Conservation (phyloP, 495 filamentous ascomycete genomes). For the Gamarada debralockiae region DNA sequence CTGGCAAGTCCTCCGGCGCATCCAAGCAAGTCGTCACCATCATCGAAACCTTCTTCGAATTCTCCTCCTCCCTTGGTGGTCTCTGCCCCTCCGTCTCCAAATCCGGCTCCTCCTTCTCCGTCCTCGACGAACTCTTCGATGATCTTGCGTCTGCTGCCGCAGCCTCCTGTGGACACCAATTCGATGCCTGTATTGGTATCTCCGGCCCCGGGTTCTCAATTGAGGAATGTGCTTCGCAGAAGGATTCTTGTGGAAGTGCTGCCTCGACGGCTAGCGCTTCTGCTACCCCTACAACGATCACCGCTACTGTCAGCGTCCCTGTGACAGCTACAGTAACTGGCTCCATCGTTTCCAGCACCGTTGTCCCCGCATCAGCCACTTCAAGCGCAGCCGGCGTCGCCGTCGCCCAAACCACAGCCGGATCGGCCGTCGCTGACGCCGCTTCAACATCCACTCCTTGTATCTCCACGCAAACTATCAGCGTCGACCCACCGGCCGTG, state of each 20-base stretch:
- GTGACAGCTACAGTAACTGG: constrained; percentile 12
- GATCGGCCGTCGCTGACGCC: background rate
- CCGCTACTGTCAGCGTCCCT: constrained; percentile 15
- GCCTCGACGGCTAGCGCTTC: constrained; percentile 4
- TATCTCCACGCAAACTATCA: too few species aligned
- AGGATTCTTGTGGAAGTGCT: constrained; percentile 8
- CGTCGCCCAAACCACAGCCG: background rate
- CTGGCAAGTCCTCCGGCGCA: background rate
- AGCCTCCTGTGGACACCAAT: constrained; percentile 20
- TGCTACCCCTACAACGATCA: constrained; percentile 4
- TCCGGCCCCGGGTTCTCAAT: constrained; percentile 17
- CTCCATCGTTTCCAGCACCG: constrained; percentile 1
- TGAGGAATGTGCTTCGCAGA: constrained; percentile 17
- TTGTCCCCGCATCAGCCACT: constrained; percentile 2
- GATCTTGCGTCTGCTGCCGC: constrained; percentile 11
- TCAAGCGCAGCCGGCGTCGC: background rate
- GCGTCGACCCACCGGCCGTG: too few species aligned
- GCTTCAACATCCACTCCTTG: too few species aligned
- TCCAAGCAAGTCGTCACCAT: constrained; percentile 8
- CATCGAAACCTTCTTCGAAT: constrained; percentile 24
- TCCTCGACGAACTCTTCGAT: constrained; percentile 19
- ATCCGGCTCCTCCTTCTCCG: constrained; percentile 7
- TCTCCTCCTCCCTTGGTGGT: constrained; percentile 16
- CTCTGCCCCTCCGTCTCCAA: constrained; percentile 17
- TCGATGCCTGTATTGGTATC: constrained; percentile 13